These are phyloP conservation scores for Pharus latifolius DNA, from an alignment of 176 grass and related monocot genomes.

Conservation along the genomic window DNA sequence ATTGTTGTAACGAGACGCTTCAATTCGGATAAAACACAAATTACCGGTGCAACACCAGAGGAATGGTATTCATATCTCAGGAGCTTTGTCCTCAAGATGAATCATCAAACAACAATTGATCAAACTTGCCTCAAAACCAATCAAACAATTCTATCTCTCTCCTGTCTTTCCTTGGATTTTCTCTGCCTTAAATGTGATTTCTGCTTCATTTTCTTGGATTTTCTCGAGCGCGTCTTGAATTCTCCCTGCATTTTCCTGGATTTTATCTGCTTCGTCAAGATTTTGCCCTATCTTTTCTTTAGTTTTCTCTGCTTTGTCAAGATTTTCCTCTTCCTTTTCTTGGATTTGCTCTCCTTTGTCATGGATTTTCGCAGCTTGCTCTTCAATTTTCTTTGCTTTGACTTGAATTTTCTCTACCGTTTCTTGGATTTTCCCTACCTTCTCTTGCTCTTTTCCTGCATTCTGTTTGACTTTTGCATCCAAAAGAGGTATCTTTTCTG, in stretches of 20 bases:
- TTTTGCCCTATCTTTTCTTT: too few species aligned
- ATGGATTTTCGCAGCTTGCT: neutral
- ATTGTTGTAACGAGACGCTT: neutral
- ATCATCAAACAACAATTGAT: conserved; percentile 10
- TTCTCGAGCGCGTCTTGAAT: too few species aligned
- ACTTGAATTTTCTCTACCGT: neutral
- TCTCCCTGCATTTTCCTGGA: neutral
- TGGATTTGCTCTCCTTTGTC: neutral
- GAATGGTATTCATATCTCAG: neutral
- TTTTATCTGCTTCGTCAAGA: too few species aligned
- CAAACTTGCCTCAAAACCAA: conserved; percentile 8
- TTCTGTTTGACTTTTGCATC: conserved; percentile 29
- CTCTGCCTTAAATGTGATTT: neutral
- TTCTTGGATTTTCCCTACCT: neutral
- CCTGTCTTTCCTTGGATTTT: conserved; percentile 1
- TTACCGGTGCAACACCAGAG: neutral
- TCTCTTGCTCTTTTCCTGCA: neutral
- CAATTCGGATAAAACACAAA: conserved; percentile 5
- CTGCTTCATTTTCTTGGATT: neutral
- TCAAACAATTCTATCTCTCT: conserved; percentile 10
- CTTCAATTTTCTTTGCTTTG: neutral
- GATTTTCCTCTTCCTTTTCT: neutral
- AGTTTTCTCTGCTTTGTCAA: neutral
- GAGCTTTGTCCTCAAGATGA: neutral
- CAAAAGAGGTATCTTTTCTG: conserved; percentile 3